Conservation (phyloP, 148 eudicot species). For the Chenopodium quinoa region DNA sequence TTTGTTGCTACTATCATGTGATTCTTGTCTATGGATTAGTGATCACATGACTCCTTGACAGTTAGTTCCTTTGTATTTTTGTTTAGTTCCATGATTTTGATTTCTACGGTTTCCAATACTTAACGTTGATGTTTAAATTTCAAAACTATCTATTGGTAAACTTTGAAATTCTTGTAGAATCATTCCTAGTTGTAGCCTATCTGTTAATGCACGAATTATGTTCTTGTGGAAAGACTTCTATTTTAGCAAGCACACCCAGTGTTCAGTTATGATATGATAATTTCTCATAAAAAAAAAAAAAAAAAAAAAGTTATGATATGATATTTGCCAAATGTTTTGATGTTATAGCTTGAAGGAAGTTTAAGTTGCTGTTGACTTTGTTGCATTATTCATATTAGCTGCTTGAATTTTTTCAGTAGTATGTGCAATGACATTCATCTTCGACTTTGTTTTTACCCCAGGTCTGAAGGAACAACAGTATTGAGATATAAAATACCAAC, state of each 20-base stretch:
- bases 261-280: neutral
- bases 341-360: slow-evolving; percentile 1
- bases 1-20: neutral
- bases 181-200: neutral
- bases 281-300: too few relatives aligned
- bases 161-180: neutral
- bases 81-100: too few relatives aligned
- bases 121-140: too few relatives aligned
- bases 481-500: slow-evolving; percentile 90
- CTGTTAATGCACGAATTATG: neutral
- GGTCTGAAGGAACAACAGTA: slow-evolving; percentile 82
- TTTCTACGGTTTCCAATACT: too few relatives aligned
- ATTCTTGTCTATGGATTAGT: neutral
- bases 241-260: neutral
- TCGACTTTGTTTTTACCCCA: slow-evolving; percentile 22
- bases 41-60: neutral
- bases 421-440: slow-evolving; percentile 8
- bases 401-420: neutral
- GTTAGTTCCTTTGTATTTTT: neutral
- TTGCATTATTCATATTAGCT: slow-evolving; percentile 1
- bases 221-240: neutral
- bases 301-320: too few relatives aligned
- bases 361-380: neutral
- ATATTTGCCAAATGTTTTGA: too few relatives aligned
- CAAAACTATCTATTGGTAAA: neutral